These are phyloP conservation scores for Naganishia randhawae DNA, from an alignment of 768 basidiomycete species.

Conservation along the genomic window DNA sequence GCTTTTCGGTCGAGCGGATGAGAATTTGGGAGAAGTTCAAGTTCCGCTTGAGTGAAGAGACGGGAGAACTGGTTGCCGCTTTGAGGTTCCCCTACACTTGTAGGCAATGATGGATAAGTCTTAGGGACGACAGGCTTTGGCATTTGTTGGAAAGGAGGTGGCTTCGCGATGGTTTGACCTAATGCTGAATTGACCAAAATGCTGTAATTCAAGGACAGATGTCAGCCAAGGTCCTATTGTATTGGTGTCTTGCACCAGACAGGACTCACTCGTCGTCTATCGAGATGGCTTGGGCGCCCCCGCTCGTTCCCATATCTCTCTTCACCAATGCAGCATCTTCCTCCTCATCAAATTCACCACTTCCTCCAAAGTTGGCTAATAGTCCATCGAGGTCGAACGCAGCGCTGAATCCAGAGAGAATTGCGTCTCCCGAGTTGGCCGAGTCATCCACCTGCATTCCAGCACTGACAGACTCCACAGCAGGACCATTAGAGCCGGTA, in stretches of 20 bases:
- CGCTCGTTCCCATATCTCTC: slow-evolving; percentile 29
- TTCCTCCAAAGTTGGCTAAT: slow-evolving; percentile 67
- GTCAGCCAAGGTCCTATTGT: background rate
- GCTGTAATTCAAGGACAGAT: background rate
- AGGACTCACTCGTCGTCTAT: slow-evolving; percentile 24
- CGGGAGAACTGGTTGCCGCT: slow-evolving; percentile 24
- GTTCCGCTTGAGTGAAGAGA: slow-evolving; percentile 46
- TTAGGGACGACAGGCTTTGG: background rate
- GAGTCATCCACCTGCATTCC: slow-evolving; percentile 53
- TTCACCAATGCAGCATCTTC: slow-evolving; percentile 34
- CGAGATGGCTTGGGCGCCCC: slow-evolving; percentile 17
- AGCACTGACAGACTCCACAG: slow-evolving; percentile 45
- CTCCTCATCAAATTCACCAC: slow-evolving; percentile 67
- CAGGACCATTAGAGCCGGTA: slow-evolving; percentile 36
- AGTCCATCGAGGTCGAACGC: slow-evolving; percentile 79
- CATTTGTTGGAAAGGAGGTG: background rate
- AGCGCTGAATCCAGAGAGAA: slow-evolving; percentile 65
- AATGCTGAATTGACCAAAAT: background rate
- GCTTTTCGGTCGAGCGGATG: slow-evolving; percentile 41
- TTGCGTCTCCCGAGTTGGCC: slow-evolving; percentile 78
- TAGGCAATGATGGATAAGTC: background rate
- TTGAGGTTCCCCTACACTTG: background rate
- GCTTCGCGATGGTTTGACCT: background rate
- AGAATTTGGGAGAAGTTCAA: slow-evolving; percentile 37
- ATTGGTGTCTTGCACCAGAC: background rate